Evolutionary conservation across 257 asterid genomes (phyloP), one percentile per base, ranked within the genome.

Genomic region (Nicotiana paniculata): DNA sequence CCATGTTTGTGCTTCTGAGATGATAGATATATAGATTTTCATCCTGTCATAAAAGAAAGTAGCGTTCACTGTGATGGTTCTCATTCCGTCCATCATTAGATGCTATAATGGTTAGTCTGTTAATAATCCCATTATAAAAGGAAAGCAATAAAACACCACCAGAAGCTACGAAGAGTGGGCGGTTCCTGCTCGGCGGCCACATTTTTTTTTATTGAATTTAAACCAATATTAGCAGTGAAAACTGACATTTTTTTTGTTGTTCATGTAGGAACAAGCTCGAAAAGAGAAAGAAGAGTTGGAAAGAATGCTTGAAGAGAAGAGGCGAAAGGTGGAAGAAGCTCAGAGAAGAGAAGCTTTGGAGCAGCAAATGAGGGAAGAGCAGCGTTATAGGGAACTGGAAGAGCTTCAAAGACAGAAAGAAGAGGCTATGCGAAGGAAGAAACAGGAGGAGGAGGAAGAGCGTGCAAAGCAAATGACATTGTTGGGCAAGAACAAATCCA

Each of bases 371-470:
- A 90, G 83, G 70, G 98, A 95, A 86, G 98, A 91, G 86, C 92
- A 91, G 78, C 96, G 99, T 2, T 95, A 93, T 67, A 84, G 91
- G 74, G 96, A 97, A 82, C 85, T 95, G 85, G 98, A 89, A 85
- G 99, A 97, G 90, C 98, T 91, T 67, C 99, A 94, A 72, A 86
- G 97, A 58, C 97, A 90, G 87, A 95, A 92, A 67, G 99, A 97
- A 85, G 98, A 93, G 89, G 97, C 97, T 26, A 32, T 94, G 88
- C 87, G 91, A 43, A 91, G 89, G 86, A 94, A 93, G 69, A 96
- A 90, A 80, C 95, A 90, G 81, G 90, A 92, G 82, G 99, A 97
- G 85, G 99, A 95, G 80, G 99, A 96, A 91, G 99, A 95, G 87
- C 88, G 93, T 24, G 91, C 96, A 1, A 96, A 96, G 79, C 99